These are phyloP conservation scores for Stereocaulon alpinum DNA, from an alignment of 495 filamentous ascomycete species.

Conservation along the genomic window DNA sequence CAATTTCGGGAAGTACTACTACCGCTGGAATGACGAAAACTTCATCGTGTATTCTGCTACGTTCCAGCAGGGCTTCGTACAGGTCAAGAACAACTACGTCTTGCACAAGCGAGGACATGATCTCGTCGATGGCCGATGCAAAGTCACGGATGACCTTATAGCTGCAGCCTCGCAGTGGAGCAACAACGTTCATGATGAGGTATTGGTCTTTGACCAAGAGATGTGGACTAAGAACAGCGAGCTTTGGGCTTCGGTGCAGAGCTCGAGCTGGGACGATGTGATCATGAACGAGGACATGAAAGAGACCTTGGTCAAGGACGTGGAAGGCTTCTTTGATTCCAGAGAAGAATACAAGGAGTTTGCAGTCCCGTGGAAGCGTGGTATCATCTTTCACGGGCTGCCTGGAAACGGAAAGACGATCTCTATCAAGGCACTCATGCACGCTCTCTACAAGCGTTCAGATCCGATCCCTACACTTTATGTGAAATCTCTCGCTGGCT, in stretches of 20 bases:
- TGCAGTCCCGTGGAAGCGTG: conserved; percentile 35
- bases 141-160: conserved; percentile 30
- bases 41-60: conserved; percentile 32
- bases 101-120: conserved; percentile 9
- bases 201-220: conserved; percentile 32
- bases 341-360: conserved; percentile 34
- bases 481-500: conserved; percentile 40
- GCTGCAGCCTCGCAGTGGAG: conserved; percentile 30
- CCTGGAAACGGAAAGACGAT: conserved; percentile 62
- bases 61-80: not conserved
- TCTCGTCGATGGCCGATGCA: conserved; percentile 7
- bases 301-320: conserved; percentile 29
- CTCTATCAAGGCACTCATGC: conserved; percentile 57
- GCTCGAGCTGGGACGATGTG: conserved; percentile 36
- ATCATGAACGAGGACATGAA: conserved; percentile 38
- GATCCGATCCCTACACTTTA: conserved; percentile 43
- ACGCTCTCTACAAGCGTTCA: conserved; percentile 36
- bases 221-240: conserved; percentile 30
- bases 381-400: conserved; percentile 23
- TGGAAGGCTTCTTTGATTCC: conserved; percentile 36
- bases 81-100: conserved; percentile 1
- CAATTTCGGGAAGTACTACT: conserved; percentile 32
- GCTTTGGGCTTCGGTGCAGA: conserved; percentile 32
- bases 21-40: conserved; percentile 28
- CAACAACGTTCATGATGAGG: conserved; percentile 26